phyloP scores from a whole-genome alignment of 75 land plant species.

The Cryptomeria japonica region DNA sequence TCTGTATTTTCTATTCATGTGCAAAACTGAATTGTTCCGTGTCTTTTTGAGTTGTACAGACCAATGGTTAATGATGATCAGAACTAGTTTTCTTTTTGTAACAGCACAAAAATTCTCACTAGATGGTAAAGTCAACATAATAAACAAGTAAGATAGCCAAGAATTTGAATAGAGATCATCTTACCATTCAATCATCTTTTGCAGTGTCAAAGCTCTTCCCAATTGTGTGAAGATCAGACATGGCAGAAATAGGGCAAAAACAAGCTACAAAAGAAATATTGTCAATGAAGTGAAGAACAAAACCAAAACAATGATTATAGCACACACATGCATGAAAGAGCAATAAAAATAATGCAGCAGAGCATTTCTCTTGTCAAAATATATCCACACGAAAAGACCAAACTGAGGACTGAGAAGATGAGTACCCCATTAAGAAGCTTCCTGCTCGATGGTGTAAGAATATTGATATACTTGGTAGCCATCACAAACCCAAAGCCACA shows the following conservation, averaged over 20 bases:
- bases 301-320: not conserved
- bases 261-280: conserved; percentile 65
- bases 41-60: not conserved
- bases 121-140: not conserved
- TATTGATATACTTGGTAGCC: conserved; percentile 77
- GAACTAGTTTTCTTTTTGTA: not conserved
- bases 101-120: not conserved
- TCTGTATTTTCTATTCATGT: not conserved
- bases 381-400: not conserved
- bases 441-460: conserved; percentile 70
- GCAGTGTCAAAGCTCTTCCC: conserved; percentile 78
- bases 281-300: not conserved
- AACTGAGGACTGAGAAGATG: not conserved
- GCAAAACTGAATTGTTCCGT: not conserved
- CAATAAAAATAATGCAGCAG: not conserved
- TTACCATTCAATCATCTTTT: conserved; percentile 92
- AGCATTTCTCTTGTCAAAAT: not conserved
- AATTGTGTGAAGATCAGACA: conserved; percentile 93
- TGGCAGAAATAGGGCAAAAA: conserved; percentile 88
- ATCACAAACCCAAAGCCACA: conserved; percentile 82
- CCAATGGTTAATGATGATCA: not conserved
- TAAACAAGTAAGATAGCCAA: not conserved
- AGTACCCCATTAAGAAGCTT: conserved; percentile 86
- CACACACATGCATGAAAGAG: not conserved
- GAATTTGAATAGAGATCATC: conserved; percentile 5